These are phyloP conservation scores for Ichthyophthirius multifiliis DNA, from an alignment of 169 alveolate species.

Conservation along the genomic window DNA sequence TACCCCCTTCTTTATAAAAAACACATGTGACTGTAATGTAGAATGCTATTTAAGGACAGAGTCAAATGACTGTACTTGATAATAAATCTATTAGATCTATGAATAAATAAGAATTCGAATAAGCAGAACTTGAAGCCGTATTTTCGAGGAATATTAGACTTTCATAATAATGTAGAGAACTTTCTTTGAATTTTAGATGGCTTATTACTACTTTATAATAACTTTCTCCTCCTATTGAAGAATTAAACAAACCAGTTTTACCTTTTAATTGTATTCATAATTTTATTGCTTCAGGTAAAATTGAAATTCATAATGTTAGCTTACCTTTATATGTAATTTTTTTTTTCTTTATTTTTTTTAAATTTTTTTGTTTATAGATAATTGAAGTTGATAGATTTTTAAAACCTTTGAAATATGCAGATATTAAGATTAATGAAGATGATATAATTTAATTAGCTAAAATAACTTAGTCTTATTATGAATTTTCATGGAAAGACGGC, in stretches of 20 bases:
- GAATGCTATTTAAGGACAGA: not conserved
- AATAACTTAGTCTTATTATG: not conserved
- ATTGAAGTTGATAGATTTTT: not conserved
- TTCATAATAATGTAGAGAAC: not conserved
- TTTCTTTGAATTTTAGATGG: not conserved
- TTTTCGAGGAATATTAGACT: not conserved
- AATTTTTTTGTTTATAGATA: not conserved
- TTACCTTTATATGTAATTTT: not conserved
- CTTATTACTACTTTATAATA: not conserved
- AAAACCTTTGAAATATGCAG: not conserved
- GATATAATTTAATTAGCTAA: not conserved
- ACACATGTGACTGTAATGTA: not conserved
- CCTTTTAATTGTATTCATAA: not conserved
- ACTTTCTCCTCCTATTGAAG: slow-evolving; percentile 1
- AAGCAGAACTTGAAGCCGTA: not conserved
- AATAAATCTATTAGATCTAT: not conserved
- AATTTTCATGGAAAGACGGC: not conserved
- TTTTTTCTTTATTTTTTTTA: not conserved
- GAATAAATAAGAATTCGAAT: not conserved
- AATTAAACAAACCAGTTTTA: not conserved
- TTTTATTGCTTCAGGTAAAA: not conserved
- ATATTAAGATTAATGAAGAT: not conserved
- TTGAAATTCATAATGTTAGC: not conserved
- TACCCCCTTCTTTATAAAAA: not conserved
- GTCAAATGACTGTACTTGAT: not conserved